Conservation (phyloP, 176 grass and related monocot genomes). For the Carex cristatella region DNA sequence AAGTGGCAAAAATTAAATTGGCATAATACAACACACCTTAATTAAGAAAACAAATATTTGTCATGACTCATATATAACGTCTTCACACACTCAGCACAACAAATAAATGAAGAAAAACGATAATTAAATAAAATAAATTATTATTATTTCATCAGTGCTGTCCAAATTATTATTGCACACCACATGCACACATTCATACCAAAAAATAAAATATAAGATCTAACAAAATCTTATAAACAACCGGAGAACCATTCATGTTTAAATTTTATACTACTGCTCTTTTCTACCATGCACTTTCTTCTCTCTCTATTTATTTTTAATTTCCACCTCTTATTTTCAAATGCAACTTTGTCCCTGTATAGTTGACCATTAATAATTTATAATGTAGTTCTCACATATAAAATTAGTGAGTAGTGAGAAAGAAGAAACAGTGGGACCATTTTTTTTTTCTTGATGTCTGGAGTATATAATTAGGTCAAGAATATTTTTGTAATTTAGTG, state of each 20-base stretch:
- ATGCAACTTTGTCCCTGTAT: neutral
- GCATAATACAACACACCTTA: neutral
- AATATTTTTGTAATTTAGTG: neutral
- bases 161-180: neutral
- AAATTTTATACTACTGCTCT: neutral
- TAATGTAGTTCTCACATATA: neutral
- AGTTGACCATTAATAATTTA: neutral
- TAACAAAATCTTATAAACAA: slow-evolving; percentile 3
- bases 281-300: neutral
- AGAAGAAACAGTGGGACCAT: neutral
- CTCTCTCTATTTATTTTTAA: neutral
- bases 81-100: neutral
- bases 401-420: neutral
- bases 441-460: neutral
- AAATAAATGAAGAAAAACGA: neutral
- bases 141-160: neutral
- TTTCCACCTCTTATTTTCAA: neutral
- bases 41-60: neutral
- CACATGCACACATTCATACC: neutral
- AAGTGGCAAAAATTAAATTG: neutral
- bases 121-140: too few species aligned
- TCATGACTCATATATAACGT: neutral
- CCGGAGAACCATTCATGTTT: neutral
- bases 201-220: slow-evolving; percentile 5
- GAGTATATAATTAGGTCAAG: neutral